A percentile compares a stretch with the other conserved stretches of the same genome.
phyloP scores from a whole-genome alignment of 2,329 filamentous ascomycete genomes.

The Fusarium verticillioides region DNA sequence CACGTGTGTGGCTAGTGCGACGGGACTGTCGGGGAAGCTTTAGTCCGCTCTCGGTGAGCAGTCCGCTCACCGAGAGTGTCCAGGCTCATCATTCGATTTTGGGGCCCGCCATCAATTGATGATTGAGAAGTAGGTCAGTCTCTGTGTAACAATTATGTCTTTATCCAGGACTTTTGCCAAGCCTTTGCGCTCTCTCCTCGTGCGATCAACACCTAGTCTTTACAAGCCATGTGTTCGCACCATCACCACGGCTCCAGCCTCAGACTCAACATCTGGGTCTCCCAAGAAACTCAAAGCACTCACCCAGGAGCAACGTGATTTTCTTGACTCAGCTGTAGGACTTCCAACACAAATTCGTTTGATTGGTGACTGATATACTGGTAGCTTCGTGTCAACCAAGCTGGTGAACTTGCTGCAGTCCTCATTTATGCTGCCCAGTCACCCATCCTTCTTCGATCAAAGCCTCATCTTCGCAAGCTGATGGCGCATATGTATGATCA shows the following conservation, averaged over 20 bases:
- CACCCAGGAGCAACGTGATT: constrained; percentile 76
- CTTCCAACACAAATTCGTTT: neutral
- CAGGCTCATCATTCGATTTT: constrained; percentile 42
- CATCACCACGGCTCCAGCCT: constrained; percentile 38
- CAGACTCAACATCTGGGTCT: constrained; percentile 39
- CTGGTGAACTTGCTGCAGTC: constrained; percentile 95
- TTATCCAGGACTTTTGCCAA: constrained; percentile 30
- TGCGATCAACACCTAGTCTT: constrained; percentile 21
- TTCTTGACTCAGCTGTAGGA: constrained; percentile 77
- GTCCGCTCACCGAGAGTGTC: constrained; percentile 27
- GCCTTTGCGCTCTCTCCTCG: constrained; percentile 30
- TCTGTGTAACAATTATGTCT: constrained; percentile 29
- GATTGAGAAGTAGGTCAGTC: neutral
- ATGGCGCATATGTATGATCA: constrained; percentile 99
- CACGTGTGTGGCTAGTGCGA: constrained; percentile 40
- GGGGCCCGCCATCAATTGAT: constrained; percentile 18
- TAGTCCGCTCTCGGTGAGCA: constrained; percentile 40
- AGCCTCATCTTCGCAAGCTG: constrained; percentile 87
- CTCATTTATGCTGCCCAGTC: constrained; percentile 94
- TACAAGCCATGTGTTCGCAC: constrained; percentile 31
- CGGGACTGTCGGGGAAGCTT: constrained; percentile 36
- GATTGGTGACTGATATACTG: constrained; percentile 12
- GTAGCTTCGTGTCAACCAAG: constrained; percentile 93
- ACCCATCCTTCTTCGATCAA: constrained; percentile 78
- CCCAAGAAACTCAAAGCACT: constrained; percentile 66